Base-by-base conservation (phyloP, 2,329 filamentous ascomycete species). In the Ceratocystis cubensis region DNA sequence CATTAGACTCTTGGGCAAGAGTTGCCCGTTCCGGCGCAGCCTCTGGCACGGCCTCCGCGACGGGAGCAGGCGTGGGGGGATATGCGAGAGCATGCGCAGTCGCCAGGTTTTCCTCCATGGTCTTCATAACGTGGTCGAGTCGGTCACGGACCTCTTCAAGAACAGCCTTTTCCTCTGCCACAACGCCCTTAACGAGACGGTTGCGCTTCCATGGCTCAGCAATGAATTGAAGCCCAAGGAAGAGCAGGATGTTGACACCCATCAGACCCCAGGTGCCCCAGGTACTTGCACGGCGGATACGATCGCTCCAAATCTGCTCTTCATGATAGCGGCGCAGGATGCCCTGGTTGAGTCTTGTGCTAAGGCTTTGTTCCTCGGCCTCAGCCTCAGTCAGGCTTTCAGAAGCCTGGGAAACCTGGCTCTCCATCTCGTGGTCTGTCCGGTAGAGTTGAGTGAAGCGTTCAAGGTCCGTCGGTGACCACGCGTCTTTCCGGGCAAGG, bases 181-280 rank as follows among this genome's bases (percentile, higher is more conserved):
- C 88, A 71, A 94, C 90, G 28, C 88, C 92, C 71, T 82, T 84
- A 67, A 97, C 90, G 69, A 99, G 82, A 71, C 91, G 81, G 73
- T 80, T 81, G 71, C 94, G 81, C 71, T 91, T 85, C 91, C 93
- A 97, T 3, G 94, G 94, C 80, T 99, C 93, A 69, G 96, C 87
- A 22, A 94, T 85, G 71, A 96, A 87, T 76, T 96, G 87, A 71
- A 95, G 86, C 20, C 92, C 81, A 65, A 99, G 76, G 73, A 99
- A 90, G 61, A 99, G 77, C 69, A 97, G 75, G 41, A 97, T 89
- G 74, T 99, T 99, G 73, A 97, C 84, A 28, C 93, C 93, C 94
- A 99, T 99, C 69, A 99, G 78, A 0, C 93, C 94, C 86, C 95
- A 97, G 0, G 94, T 99, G 45, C 95, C 93, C 94, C 94, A 99